These are phyloP conservation scores for Malassezia caprae DNA, from an alignment of 1,284 basidiomycete genomes.

Conservation along the genomic window DNA sequence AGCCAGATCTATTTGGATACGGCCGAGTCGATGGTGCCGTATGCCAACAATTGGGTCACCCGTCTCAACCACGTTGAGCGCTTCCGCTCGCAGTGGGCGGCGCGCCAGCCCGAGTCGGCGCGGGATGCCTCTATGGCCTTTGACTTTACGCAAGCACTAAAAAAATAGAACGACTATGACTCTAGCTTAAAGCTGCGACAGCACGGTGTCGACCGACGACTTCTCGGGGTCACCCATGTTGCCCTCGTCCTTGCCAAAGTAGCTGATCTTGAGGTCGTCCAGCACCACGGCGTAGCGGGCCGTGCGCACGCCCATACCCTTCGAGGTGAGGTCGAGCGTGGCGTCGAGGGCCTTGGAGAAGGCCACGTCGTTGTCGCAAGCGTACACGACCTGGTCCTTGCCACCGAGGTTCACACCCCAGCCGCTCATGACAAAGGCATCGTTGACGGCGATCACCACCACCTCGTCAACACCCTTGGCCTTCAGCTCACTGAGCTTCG, in stretches of 20 bases:
- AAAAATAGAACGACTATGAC: not conserved
- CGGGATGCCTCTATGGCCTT: slow-evolving; percentile 16
- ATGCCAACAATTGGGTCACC: slow-evolving; percentile 38
- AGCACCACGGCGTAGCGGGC: slow-evolving; percentile 60
- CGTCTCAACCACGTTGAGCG: slow-evolving; percentile 29
- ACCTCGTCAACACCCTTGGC: slow-evolving; percentile 61
- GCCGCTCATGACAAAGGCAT: slow-evolving; percentile 50
- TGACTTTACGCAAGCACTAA: slow-evolving; percentile 28
- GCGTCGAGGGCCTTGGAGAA: slow-evolving; percentile 62
- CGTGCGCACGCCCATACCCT: slow-evolving; percentile 60
- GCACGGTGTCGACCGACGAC: slow-evolving; percentile 8
- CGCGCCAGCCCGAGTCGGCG: not conserved
- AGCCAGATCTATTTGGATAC: slow-evolving; percentile 45
- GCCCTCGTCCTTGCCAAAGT: slow-evolving; percentile 21
- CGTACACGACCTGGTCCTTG: slow-evolving; percentile 63
- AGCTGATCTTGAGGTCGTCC: slow-evolving; percentile 58
- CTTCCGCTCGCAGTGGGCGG: slow-evolving; percentile 10
- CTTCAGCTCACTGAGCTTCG: slow-evolving; percentile 61
- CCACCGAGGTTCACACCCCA: slow-evolving; percentile 61
- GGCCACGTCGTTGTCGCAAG: slow-evolving; percentile 59
- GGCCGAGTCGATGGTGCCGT: slow-evolving; percentile 41
- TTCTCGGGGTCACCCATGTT: slow-evolving; percentile 6
- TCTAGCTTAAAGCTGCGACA: slow-evolving; percentile 5
- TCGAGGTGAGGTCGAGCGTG: slow-evolving; percentile 55
- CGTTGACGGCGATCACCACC: slow-evolving; percentile 50